Evolutionary conservation across 768 basidiomycete species (phyloP), one percentile per base, ranked within the genome.

Genomic region (Podaxis sp.): DNA sequence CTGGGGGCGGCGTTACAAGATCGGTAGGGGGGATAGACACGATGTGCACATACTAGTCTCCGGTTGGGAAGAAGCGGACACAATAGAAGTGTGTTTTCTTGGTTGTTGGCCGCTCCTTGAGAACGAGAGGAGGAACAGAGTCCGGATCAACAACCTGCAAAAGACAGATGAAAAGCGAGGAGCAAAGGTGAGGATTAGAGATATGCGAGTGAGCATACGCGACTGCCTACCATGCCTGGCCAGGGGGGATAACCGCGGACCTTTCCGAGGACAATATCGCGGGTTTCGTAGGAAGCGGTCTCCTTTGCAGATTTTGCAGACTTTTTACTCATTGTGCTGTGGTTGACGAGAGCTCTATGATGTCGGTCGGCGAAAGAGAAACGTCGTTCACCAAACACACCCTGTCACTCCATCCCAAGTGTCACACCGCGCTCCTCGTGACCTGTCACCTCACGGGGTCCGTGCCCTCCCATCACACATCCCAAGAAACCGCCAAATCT

Each of bases 241-340:
- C 97, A 99, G 3, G 91, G 83, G 1, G 97, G 94, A 78, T 81
- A 98, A 9, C 96, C 97, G 78, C 92, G 93, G 72, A 99, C 78
- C 80, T 96, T 96, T 25, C 85, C 94, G 64, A 98, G 85, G 41
- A 98, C 94, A 67, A 94, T 80, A 70, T 98, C 95, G 75, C 90
- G 88, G 59, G 82, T 71, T 24, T 82, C 81, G 73, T 91, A 96
- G 51, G 79, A 78, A 12, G 79, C 77, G 27, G 73, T 66, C 47
- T 79, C 68, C 69, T 82, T 82, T 51, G 75, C 66, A 55, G 73
- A 72, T 77, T 87, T 87, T 76, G 82, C 81, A 68, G 70, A 69
- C 73, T 87, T 88, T 80, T 85, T 87, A 77, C 76, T 79, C 80
- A 80, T 82, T 38, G 57, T 67, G 58, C 15, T 41, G 57, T 52